These are phyloP conservation scores for Funneliformis mosseae DNA, from an alignment of 192 early-diverging fungal species.

Conservation along the genomic window DNA sequence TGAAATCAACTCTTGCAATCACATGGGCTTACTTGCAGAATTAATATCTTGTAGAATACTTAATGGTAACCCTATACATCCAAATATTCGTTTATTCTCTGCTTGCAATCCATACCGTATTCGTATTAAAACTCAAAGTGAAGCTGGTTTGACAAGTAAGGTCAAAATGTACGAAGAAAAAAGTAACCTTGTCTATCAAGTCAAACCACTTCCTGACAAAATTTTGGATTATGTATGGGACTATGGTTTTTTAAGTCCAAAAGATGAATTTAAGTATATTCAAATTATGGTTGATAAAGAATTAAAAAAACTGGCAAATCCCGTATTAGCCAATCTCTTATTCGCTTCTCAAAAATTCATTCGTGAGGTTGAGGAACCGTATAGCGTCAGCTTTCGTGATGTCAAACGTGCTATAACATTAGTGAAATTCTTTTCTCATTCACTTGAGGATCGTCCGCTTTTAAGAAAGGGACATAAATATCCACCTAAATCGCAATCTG, in stretches of 20 bases:
- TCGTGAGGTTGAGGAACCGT: constrained; percentile 3
- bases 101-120: too few relatives aligned
- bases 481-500: too few relatives aligned
- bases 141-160: background rate
- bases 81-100: constrained; percentile 27
- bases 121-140: background rate
- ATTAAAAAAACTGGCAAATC: too few relatives aligned
- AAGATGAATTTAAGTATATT: background rate
- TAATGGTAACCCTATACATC: background rate
- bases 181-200: background rate
- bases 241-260: too few relatives aligned
- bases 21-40: constrained; percentile 10
- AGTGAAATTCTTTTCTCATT: background rate
- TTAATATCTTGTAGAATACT: constrained; percentile 6
- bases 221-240: background rate
- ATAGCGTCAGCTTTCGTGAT: constrained; percentile 29
- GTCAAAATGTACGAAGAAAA: background rate
- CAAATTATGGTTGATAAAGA: too few relatives aligned
- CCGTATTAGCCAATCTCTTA: background rate
- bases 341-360: constrained; percentile 29
- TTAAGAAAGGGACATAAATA: background rate
- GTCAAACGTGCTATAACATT: constrained; percentile 27
- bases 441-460: background rate
- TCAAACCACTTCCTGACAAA: background rate
- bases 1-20: constrained; percentile 18